Percentiles rank a stretch among this genome's conserved stretches.
These are phyloP conservation scores for Suhomyces chickasaworum DNA, from an alignment of 1,139 yeast species.

Conservation along the genomic window DNA sequence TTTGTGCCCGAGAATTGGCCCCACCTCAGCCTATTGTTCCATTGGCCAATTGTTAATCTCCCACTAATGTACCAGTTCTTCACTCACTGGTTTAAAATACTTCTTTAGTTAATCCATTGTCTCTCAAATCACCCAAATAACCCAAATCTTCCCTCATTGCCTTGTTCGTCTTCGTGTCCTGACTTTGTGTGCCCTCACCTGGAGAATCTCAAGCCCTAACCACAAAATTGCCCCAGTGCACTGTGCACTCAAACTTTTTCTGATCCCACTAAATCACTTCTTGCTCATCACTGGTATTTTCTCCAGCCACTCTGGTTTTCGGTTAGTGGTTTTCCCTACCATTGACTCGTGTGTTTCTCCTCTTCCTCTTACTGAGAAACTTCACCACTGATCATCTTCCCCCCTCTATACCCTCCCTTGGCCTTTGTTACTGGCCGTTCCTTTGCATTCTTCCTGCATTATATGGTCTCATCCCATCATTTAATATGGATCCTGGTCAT, in stretches of 20 bases:
- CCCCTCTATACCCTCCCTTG: too few relatives aligned
- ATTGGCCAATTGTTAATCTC: neutral
- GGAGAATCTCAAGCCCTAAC: slow-evolving; percentile 4
- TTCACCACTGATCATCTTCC: too few relatives aligned
- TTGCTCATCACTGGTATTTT: slow-evolving; percentile 11
- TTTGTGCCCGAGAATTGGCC: neutral
- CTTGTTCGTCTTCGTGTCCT: neutral
- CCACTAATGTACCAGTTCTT: neutral
- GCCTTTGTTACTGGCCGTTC: too few relatives aligned
- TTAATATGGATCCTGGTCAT: slow-evolving; percentile 9
- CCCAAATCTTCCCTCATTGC: too few relatives aligned
- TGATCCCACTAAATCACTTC: slow-evolving; percentile 8
- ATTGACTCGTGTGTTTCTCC: neutral
- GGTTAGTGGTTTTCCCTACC: neutral
- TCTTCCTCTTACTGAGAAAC: too few relatives aligned
- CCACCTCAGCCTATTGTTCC: slow-evolving; percentile 2
- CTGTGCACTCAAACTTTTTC: slow-evolving; percentile 9
- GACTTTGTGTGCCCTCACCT: neutral
- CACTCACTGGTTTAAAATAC: neutral
- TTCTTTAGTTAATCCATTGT: too few relatives aligned
- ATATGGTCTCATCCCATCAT: slow-evolving; percentile 3
- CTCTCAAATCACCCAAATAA: too few relatives aligned
- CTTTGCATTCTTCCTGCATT: neutral
- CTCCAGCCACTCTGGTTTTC: neutral
- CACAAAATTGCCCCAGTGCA: slow-evolving; percentile 6